A percentile compares a stretch with the other conserved stretches of the same genome.
These are phyloP conservation scores for Aspergillus affinis DNA, from an alignment of 495 filamentous ascomycete species.

Conservation along the genomic window DNA sequence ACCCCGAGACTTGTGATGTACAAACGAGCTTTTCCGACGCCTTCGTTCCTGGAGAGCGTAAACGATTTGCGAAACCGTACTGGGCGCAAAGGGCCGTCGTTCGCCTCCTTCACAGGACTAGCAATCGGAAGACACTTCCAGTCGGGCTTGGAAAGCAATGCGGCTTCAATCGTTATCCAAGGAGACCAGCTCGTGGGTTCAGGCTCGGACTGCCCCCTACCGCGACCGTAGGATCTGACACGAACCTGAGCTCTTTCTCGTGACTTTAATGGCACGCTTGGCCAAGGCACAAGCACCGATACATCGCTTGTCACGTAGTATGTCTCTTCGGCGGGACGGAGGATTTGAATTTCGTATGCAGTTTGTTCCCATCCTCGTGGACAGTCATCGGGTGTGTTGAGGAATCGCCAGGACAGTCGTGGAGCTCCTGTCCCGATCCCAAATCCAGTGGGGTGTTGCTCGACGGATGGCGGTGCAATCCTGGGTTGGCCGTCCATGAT, in stretches of 20 bases:
- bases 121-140: slow-evolving; percentile 43
- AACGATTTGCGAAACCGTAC: slow-evolving; percentile 32
- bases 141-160: slow-evolving; percentile 33
- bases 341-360: slow-evolving; percentile 38
- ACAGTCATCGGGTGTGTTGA: slow-evolving; percentile 25
- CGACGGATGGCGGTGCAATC: slow-evolving; percentile 23
- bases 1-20: slow-evolving; percentile 54
- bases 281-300: slow-evolving; percentile 54
- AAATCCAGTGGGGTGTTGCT: slow-evolving; percentile 35
- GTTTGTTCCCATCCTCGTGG: slow-evolving; percentile 24
- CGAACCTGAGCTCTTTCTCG: slow-evolving; percentile 40
- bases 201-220: slow-evolving; percentile 6
- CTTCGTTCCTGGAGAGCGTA: slow-evolving; percentile 7
- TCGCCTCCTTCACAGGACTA: slow-evolving; percentile 1
- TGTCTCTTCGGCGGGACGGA: slow-evolving; percentile 11
- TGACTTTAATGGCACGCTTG: slow-evolving; percentile 39
- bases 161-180: slow-evolving; percentile 37
- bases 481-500: slow-evolving; percentile 13
- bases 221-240: slow-evolving; percentile 33
- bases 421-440: slow-evolving; percentile 28
- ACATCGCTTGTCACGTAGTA: slow-evolving; percentile 19
- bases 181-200: slow-evolving; percentile 39
- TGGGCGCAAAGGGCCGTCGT: slow-evolving; percentile 27
- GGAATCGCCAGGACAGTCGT: slow-evolving; percentile 37
- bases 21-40: slow-evolving; percentile 31